Base-by-base conservation (phyloP, 306 rosid species). In the Corylus heterophylla region DNA sequence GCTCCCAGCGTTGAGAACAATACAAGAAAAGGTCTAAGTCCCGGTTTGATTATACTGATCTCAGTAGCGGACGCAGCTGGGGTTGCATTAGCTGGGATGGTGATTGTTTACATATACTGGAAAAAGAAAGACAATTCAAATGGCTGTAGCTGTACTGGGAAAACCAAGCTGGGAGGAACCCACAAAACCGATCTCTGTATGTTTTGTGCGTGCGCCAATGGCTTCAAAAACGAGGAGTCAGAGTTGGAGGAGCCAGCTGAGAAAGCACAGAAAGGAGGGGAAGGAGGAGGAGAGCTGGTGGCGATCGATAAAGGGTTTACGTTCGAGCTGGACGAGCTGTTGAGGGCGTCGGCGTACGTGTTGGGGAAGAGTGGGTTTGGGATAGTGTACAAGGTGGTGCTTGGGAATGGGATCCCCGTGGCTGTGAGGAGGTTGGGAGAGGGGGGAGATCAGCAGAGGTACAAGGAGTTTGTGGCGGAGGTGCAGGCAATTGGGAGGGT, bases 311-410 rank as follows among this genome's bases (percentile, higher is more conserved):
- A 90, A 18, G 98, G 98, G 8, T 96, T 96, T 8, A 79, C 79
- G 7, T 96, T 96, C 69, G 99, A 91, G 79, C 94, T 96, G 27
- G 99, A 96, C 85, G 99, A 96, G 87, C 87, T 96, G 12, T 76
- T 96, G 70, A 85, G 98, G 12, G 99, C 99, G 1, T 93, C 98
- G 58, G 99, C 99, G 4, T 96, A 96, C 72, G 99, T 96, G 62
- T 79, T 96, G 85, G 99, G 99, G 75, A 96, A 96, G 88, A 96
- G 99, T 83, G 96, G 96, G 47, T 58, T 93, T 80, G 99, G 99
- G 71, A 96, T 96, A 64, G 99, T 96, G 91, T 96, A 96, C 69
- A 96, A 96, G 75, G 99, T 96, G 25, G 99, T 93, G 77, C 90
- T 96, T 2, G 98, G 97, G 3, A 96, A 87, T 89, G 99, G 99